Conservation (phyloP, 2,329 filamentous ascomycete species). For the Fragosphaeria purpurea region DNA sequence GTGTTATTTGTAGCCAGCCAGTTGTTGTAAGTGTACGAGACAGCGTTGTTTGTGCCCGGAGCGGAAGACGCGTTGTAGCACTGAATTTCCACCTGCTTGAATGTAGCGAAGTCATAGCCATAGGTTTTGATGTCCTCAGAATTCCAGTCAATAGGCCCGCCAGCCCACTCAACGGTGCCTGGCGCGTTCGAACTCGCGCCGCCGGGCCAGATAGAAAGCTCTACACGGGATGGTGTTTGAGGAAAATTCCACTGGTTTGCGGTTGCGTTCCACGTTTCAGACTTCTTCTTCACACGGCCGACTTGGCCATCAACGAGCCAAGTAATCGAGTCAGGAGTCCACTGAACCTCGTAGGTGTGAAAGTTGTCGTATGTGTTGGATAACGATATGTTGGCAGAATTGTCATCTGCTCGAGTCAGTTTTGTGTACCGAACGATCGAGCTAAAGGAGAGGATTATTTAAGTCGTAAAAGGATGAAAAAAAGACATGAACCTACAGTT, state of each 20-base stretch:
- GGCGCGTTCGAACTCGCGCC: slow-evolving; percentile 67
- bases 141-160: slow-evolving; percentile 82
- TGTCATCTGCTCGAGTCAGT: slow-evolving; percentile 47
- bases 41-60: slow-evolving; percentile 59
- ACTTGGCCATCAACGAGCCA: slow-evolving; percentile 81
- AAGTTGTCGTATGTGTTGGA: slow-evolving; percentile 65
- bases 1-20: slow-evolving; percentile 61
- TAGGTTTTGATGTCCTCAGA: slow-evolving; percentile 64
- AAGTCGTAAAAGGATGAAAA: neutral
- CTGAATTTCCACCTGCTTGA: slow-evolving; percentile 67
- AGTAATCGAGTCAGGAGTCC: slow-evolving; percentile 75
- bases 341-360: slow-evolving; percentile 89
- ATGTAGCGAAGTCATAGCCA: slow-evolving; percentile 80
- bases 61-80: slow-evolving; percentile 61
- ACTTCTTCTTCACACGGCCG: slow-evolving; percentile 63
- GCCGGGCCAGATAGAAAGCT: slow-evolving; percentile 93
- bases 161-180: slow-evolving; percentile 87
- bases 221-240: slow-evolving; percentile 81
- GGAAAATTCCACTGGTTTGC: slow-evolving; percentile 76
- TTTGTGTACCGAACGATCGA: too few species aligned
- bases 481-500: slow-evolving; percentile 55
- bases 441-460: too few species aligned
- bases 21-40: slow-evolving; percentile 67
- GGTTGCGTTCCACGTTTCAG: slow-evolving; percentile 78
- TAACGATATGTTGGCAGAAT: slow-evolving; percentile 60